Percentiles rank a stretch among this genome's conserved stretches.
Conservation (phyloP, 2,329 filamentous ascomycete genomes). For the Akanthomyces dipterigenus region DNA sequence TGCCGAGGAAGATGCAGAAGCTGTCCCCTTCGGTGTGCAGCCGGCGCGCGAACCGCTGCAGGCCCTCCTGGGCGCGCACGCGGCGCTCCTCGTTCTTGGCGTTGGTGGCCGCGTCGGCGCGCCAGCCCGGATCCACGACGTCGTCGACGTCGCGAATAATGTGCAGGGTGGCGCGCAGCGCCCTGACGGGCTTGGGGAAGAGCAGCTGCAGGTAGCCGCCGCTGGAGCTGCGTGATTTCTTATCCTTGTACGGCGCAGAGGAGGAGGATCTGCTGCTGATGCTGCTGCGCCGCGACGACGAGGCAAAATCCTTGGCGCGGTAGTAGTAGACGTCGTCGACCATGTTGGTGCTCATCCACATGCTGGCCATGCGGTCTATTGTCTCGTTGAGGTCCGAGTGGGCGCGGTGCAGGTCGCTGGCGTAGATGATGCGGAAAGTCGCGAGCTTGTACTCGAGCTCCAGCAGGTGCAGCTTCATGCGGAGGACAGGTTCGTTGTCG, state of each 20-base stretch:
- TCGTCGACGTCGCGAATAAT: conserved; percentile 21
- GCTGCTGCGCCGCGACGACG: too few relatives aligned
- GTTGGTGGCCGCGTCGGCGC: conserved; percentile 20
- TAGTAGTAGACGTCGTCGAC: conserved; percentile 23
- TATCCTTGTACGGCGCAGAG: conserved; percentile 16
- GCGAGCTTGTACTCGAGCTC: conserved; percentile 25
- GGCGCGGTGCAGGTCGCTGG: conserved; percentile 20
- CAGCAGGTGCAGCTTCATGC: conserved; percentile 22
- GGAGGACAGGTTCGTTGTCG: conserved; percentile 21
- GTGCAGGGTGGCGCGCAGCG: conserved; percentile 22
- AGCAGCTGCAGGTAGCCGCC: conserved; percentile 18
- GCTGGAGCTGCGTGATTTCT: conserved; percentile 17
- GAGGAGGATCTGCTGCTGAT: conserved; percentile 7
- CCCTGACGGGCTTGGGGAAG: conserved; percentile 16
- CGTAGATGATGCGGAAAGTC: conserved; percentile 23
- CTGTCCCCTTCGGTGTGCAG: conserved; percentile 19
- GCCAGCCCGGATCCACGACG: conserved; percentile 22
- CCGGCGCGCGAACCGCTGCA: conserved; percentile 17
- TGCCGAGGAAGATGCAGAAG: conserved; percentile 21
- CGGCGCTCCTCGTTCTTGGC: conserved; percentile 18
- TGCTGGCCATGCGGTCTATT: conserved; percentile 21
- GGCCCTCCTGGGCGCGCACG: conserved; percentile 15
- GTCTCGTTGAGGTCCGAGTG: conserved; percentile 17
- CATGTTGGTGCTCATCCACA: conserved; percentile 24
- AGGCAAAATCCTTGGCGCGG: conserved; percentile 24